Evolutionary conservation across 2,329 filamentous ascomycete species (phyloP), one percentile per base, ranked within the genome.

Genomic region (Pseudophaeomoniella oleicola): DNA sequence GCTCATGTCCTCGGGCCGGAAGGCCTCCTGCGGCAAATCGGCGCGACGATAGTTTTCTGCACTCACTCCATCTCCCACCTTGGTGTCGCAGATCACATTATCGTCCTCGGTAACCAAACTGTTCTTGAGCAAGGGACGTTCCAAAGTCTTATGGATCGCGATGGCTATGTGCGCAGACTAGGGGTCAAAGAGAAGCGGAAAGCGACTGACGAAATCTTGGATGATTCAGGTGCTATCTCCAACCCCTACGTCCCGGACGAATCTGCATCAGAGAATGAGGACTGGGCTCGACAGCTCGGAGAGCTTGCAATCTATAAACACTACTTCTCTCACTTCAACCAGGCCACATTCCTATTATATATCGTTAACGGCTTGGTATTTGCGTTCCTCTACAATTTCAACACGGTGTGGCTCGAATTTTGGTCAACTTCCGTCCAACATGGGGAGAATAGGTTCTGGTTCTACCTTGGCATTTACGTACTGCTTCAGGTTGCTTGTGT

Each of bases 31-130:
- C 55, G 56, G 10, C 48, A 45, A 11, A 45, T 50, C 13, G 50
- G 53, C 0, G 51, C 52, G 5, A 66, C 63, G 1, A 59, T 64
- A 1, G 39, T 72, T 1, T 48, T 71, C 3, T 57, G 57, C 2
- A 64, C 64, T 0, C 60, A 65, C 35, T 52, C 55, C 14, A 51
- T 56, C 30, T 56, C 51, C 54, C 32, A 57, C 27, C 50, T 57
- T 4, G 46, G 37, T 12, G 41, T 52, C 36, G 53, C 60, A 14
- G 63, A 72, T 32, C 50, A 58, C 10, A 55, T 64, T n/a, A 47
- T 64, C 6, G 52, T 50, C 5, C 41, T 64, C 4, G 42, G 43
- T 3, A 37, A 50, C 12, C 57, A 57, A 3, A 38, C 36, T 3
- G 42, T 57, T 29, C 37, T 40, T 1, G 54, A 58, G 13, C 53